Percentiles rank a stretch among this genome's conserved stretches.
Evolutionary conservation across 371 early-diverging fungal genomes (phyloP).

Genomic region (Sporodiniella umbellata): DNA sequence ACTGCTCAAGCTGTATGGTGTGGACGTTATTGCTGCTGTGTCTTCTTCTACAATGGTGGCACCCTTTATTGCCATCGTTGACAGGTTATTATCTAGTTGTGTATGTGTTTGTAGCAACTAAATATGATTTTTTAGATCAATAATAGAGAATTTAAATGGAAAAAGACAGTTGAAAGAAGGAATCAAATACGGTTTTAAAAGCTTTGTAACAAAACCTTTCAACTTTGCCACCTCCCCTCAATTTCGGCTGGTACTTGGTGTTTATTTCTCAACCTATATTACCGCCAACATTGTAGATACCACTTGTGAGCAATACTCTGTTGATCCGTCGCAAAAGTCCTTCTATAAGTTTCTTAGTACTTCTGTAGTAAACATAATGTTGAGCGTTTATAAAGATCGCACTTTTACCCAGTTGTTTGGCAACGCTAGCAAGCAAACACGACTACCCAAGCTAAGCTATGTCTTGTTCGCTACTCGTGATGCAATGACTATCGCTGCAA

Average conservation of each 20-base stretch:
- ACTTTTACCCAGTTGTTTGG: constrained; percentile 64
- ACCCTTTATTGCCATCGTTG: constrained; percentile 65
- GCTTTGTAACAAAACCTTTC: constrained; percentile 40
- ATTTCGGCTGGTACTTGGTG: constrained; percentile 49
- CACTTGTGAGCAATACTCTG: constrained; percentile 36
- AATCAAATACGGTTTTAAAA: constrained; percentile 36
- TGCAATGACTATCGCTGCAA: constrained; percentile 60
- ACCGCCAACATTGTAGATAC: constrained; percentile 59
- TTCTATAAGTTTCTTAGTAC: constrained; percentile 61
- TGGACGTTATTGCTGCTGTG: constrained; percentile 44
- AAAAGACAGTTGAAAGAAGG: constrained; percentile 42
- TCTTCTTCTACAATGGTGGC: constrained; percentile 46
- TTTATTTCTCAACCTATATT: constrained; percentile 57
- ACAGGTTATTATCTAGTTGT: constrained; percentile 36
- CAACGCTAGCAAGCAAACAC: constrained; percentile 28
- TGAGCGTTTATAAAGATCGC: constrained; percentile 61
- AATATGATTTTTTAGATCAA: constrained; percentile 34
- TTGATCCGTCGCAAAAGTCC: constrained; percentile 21
- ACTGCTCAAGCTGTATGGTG: constrained; percentile 28
- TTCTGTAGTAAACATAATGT: constrained; percentile 48
- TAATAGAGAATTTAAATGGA: constrained; percentile 62
- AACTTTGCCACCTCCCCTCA: constrained; percentile 43
- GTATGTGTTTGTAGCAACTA: not conserved
- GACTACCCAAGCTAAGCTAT: constrained; percentile 49
- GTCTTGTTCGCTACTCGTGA: constrained; percentile 59